Conservation (phyloP, 2,329 filamentous ascomycete genomes). For the Fusarium vanettenii region DNA sequence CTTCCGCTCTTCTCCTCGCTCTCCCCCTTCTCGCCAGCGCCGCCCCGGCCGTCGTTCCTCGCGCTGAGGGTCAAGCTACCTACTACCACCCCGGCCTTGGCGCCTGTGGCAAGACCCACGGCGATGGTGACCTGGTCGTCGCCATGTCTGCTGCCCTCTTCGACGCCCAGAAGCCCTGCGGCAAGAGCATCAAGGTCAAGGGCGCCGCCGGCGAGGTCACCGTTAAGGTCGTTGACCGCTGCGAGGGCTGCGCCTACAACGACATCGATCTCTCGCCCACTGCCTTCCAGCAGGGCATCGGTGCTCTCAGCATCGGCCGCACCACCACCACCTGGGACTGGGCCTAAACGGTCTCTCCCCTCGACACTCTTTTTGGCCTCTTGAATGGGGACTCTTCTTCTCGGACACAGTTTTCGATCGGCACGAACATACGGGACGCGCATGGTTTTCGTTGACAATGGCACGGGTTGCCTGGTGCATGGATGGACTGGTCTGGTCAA, state of each 20-base stretch:
- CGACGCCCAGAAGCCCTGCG: constrained; percentile 71
- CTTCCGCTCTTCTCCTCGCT: constrained; percentile 29
- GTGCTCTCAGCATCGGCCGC: constrained; percentile 41
- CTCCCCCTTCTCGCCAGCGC: constrained; percentile 33
- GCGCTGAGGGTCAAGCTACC: constrained; percentile 31
- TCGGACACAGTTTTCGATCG: constrained; percentile 13
- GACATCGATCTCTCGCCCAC: constrained; percentile 62
- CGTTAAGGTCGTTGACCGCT: constrained; percentile 76
- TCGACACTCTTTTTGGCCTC: not conserved
- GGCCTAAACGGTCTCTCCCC: constrained; percentile 14
- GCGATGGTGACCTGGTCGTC: constrained; percentile 68
- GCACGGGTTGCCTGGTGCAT: constrained; percentile 14
- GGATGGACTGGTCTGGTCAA: constrained; percentile 20
- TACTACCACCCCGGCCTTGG: constrained; percentile 76
- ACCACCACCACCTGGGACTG: constrained; percentile 43
- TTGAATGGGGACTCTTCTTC: constrained; percentile 6
- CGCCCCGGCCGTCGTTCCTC: constrained; percentile 20
- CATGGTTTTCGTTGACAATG: constrained; percentile 5
- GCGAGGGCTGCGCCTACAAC: constrained; percentile 58
- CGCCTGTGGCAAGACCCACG: constrained; percentile 72
- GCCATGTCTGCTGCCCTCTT: constrained; percentile 76
- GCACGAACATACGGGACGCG: constrained; percentile 20
- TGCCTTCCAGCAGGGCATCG: constrained; percentile 60
- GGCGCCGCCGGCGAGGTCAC: constrained; percentile 61
- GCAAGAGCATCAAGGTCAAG: constrained; percentile 71